Base-by-base conservation (phyloP, 2,329 filamentous ascomycete species). In the Dichotomopilus funicola region DNA sequence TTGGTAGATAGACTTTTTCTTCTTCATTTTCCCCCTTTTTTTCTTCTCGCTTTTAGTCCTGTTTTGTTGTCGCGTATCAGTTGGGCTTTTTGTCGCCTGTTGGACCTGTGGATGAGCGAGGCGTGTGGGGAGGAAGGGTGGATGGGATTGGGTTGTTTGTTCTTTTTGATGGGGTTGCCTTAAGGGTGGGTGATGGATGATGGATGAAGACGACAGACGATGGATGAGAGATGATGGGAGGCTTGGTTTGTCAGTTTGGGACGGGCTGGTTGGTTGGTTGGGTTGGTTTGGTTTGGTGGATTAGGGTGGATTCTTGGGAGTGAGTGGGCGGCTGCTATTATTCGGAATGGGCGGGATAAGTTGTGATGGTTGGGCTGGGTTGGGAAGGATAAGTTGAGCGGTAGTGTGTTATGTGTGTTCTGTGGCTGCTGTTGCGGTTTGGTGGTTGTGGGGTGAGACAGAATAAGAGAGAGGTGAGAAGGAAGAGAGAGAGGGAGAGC, bases 1-100 rank as follows among this genome's bases (percentile, higher is more conserved):
- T 34, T 5, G 7, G 3, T 49, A 50, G 56, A 47, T 57, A 50
- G 46, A 46, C 9, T 42, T 55, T 36, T 38, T 3, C 11, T 42
- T 42, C 40, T 42, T 13, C 33, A 54, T 31, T 46, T 49, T 40
- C 31, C 27, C 33, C 13, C 37, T 40, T 31, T 41, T 33, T 38
- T 44, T 7, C 33, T 51, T 33, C n/a, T 27, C 43, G 19, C 19
- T 27, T 27, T 27, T 27, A 27, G 19, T 27, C 19, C 19, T 27
- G 19, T 27, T 27, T n/a, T n/a, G n/a, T n/a, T n/a, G n/a, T n/a
- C n/a, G n/a, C n/a, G n/a, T n/a, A n/a, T n/a, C n/a, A n/a, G n/a
- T 13, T 38, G 27, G 40, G 12, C 4, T 41, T 38, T 13, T 44
- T 46, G 5, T 48, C 49, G 12, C 27, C 13, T 27, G 19, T 27